A percentile compares a stretch with the other conserved stretches of the same genome.
Conservation (phyloP, 768 basidiomycete species). For the Russula olivacea region DNA sequence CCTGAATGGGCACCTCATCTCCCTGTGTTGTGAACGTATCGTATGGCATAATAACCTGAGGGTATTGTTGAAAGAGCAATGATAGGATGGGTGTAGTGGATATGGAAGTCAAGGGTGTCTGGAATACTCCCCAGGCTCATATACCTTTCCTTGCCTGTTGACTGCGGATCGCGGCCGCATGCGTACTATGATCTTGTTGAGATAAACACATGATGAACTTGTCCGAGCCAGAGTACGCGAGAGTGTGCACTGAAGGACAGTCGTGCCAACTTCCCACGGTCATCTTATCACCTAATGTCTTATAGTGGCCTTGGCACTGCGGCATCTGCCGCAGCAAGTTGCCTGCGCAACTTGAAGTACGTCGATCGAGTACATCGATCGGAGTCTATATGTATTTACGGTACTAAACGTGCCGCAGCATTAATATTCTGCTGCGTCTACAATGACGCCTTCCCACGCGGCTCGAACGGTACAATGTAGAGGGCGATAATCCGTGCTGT, state of each 20-base stretch:
- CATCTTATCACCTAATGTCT: not conserved
- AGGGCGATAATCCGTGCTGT: constrained; percentile 51
- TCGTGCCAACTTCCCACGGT: not conserved
- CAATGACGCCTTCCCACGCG: constrained; percentile 47
- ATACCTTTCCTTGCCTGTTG: not conserved
- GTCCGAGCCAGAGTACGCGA: too few relatives aligned
- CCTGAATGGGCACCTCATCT: not conserved
- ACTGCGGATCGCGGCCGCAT: not conserved
- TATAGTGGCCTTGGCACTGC: too few relatives aligned
- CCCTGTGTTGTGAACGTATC: not conserved
- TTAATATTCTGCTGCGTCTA: constrained; percentile 26
- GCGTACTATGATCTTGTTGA: too few relatives aligned
- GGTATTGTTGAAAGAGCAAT: not conserved
- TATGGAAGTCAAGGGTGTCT: not conserved
- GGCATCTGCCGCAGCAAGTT: too few relatives aligned
- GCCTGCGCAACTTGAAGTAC: not conserved
- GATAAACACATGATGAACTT: too few relatives aligned
- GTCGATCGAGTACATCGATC: too few relatives aligned
- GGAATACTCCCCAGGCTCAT: not conserved
- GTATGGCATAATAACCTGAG: constrained; percentile 2
- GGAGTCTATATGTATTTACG: too few relatives aligned
- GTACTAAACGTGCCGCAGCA: not conserved
- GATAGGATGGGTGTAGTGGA: not conserved
- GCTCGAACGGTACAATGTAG: constrained; percentile 53
- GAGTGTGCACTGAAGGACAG: too few relatives aligned